Percentiles rank a stretch among this genome's conserved stretches.
Evolutionary conservation across 441 rosid genomes (phyloP).

Genomic region (Eutrema salsugineum): DNA sequence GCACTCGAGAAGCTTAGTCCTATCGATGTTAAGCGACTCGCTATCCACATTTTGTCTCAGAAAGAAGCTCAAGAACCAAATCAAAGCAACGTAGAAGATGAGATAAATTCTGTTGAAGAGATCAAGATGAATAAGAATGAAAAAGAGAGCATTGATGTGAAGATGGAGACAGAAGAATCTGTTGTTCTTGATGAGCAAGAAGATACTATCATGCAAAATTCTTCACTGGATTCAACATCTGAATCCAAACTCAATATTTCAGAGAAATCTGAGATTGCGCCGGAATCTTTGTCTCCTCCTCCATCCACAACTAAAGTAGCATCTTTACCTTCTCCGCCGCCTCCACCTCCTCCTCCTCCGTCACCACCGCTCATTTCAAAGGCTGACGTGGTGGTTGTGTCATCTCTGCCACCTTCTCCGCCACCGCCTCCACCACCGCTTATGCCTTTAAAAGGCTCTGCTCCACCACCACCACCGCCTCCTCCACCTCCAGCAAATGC

Average conservation of each 20-base stretch:
- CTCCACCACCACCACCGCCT: constrained; percentile 22
- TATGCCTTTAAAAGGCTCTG: neutral
- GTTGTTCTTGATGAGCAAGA: constrained; percentile 24
- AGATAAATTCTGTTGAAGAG: constrained; percentile 23
- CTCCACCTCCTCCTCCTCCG: constrained; percentile 13
- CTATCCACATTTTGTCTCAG: constrained; percentile 46
- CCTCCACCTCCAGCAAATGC: constrained; percentile 5
- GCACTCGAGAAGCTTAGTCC: constrained; percentile 74
- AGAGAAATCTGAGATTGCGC: neutral
- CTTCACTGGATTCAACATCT: constrained; percentile 16
- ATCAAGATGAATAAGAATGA: constrained; percentile 4
- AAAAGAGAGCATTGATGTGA: constrained; percentile 9
- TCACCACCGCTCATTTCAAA: constrained; percentile 12
- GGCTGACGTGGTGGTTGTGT: neutral
- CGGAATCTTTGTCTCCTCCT: neutral
- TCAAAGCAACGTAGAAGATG: constrained; percentile 8
- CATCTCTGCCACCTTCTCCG: constrained; percentile 14
- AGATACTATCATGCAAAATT: constrained; percentile 1
- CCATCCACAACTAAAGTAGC: neutral
- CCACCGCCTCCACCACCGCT: constrained; percentile 2
- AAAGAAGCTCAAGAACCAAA: constrained; percentile 23
- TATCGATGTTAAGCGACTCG: constrained; percentile 55
- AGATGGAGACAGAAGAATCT: constrained; percentile 20
- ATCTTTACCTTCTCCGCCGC: constrained; percentile 1
- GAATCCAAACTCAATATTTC: constrained; percentile 10